These are phyloP conservation scores for Termitomyces sp. DNA, from an alignment of 768 basidiomycete species.

Conservation along the genomic window DNA sequence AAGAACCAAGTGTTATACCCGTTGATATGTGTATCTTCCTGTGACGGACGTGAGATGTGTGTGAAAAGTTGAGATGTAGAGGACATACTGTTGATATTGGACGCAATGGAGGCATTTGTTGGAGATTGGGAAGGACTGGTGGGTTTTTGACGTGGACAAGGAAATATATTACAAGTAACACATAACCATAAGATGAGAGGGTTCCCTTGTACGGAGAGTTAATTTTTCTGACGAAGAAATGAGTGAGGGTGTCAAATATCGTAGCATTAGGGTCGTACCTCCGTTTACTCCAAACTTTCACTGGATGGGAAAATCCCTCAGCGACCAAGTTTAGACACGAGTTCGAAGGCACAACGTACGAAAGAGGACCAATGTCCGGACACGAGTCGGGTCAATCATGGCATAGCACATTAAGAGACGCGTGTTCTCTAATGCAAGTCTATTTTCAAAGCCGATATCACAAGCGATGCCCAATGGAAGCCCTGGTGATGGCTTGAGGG, in stretches of 20 bases:
- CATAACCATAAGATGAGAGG: slow-evolving; percentile 95
- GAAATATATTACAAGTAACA: slow-evolving; percentile 96
- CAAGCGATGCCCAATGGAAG: slow-evolving; percentile 90
- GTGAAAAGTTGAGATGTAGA: slow-evolving; percentile 14
- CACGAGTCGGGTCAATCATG: slow-evolving; percentile 91
- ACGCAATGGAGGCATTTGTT: slow-evolving; percentile 89
- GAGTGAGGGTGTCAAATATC: slow-evolving; percentile 2
- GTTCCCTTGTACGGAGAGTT: slow-evolving; percentile 98
- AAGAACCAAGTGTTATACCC: slow-evolving; percentile 95
- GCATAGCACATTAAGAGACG: slow-evolving; percentile 95
- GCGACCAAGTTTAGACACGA: slow-evolving; percentile 7
- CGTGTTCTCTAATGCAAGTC: slow-evolving; percentile 96
- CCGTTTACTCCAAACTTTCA: slow-evolving; percentile 99
- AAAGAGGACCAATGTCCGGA: slow-evolving; percentile 93
- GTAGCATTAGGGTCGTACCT: slow-evolving; percentile 43
- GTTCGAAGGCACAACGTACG: slow-evolving; percentile 55
- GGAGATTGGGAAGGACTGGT: slow-evolving; percentile 92
- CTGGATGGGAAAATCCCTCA: slow-evolving; percentile 39
- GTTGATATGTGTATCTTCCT: slow-evolving; percentile 81
- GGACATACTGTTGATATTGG: slow-evolving; percentile 69
- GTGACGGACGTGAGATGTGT: slow-evolving; percentile 16
- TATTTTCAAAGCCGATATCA: slow-evolving; percentile 98
- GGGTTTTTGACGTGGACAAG: slow-evolving; percentile 97
- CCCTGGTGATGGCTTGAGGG: slow-evolving; percentile 81
- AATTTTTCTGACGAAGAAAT: slow-evolving; percentile 68